A percentile compares a stretch with the other conserved stretches of the same genome.
phyloP scores from a whole-genome alignment of 495 filamentous ascomycete species.

The Neurospora intermedia region DNA sequence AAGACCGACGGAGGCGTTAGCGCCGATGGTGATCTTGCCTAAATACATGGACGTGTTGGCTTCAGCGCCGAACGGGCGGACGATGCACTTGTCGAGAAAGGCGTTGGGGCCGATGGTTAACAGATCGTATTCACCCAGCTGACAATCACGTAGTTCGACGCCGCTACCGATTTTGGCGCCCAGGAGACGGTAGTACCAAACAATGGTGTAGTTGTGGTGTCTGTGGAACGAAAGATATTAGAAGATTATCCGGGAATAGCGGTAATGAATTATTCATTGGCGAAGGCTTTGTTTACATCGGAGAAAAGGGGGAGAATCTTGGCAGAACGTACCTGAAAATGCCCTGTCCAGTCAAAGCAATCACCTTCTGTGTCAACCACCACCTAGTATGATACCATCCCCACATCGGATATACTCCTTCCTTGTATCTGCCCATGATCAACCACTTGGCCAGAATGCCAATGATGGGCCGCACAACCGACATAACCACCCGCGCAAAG shows the following conservation, averaged over 20 bases:
- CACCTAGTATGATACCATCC: conserved; percentile 37
- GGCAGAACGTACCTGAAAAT: conserved; percentile 16
- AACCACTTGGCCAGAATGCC: conserved; percentile 35
- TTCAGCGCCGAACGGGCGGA: conserved; percentile 36
- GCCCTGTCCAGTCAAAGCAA: conserved; percentile 29
- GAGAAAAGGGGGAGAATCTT: neutral
- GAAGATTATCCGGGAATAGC: neutral
- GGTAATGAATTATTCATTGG: neutral
- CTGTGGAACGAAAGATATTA: neutral
- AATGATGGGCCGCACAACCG: conserved; percentile 20
- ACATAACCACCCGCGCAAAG: conserved; percentile 18
- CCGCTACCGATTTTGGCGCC: conserved; percentile 33
- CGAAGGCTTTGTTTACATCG: neutral
- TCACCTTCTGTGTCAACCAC: conserved; percentile 37
- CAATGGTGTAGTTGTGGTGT: conserved; percentile 18
- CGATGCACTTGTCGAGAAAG: conserved; percentile 24
- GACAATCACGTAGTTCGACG: conserved; percentile 22
- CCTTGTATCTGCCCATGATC: conserved; percentile 31
- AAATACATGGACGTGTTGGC: conserved; percentile 37
- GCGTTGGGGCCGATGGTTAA: conserved; percentile 32
- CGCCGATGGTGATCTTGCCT: conserved; percentile 29
- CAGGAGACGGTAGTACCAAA: conserved; percentile 31
- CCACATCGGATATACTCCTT: conserved; percentile 40
- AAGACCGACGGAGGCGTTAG: conserved; percentile 25
- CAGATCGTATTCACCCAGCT: conserved; percentile 36